Conservation (phyloP, 2,329 filamentous ascomycete genomes). For the Dendryphion nanum region DNA sequence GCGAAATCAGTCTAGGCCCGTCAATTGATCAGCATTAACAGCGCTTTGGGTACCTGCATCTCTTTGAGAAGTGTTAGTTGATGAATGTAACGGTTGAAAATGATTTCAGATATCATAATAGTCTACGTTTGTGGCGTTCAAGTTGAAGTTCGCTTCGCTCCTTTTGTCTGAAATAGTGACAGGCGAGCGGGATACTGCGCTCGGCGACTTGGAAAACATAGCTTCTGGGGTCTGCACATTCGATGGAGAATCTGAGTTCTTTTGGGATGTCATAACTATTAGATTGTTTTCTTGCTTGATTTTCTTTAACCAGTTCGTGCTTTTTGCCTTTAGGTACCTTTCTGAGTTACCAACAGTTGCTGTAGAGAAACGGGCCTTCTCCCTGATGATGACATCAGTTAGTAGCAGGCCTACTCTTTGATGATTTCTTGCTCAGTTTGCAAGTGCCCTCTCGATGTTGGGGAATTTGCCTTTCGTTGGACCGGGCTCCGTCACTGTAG, state of each 20-base stretch:
- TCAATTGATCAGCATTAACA: too few species aligned
- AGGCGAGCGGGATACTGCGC: conserved; percentile 66
- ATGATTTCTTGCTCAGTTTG: conserved; percentile 82
- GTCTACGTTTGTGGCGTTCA: conserved; percentile 55
- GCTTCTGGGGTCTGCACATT: conserved; percentile 62
- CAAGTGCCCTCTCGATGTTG: conserved; percentile 87
- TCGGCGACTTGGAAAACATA: conserved; percentile 72
- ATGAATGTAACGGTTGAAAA: conserved; percentile 65
- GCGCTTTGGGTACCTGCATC: too few species aligned
- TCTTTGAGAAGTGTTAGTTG: conserved; percentile 63
- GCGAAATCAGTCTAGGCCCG: too few species aligned
- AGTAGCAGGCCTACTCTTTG: conserved; percentile 72
- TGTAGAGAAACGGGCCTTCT: conserved; percentile 81
- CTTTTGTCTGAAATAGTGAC: conserved; percentile 61
- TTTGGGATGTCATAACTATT: conserved; percentile 53
- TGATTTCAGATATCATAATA: conserved; percentile 60
- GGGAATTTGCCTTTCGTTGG: conserved; percentile 83
- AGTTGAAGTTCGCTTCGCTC: conserved; percentile 66
- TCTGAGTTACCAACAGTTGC: conserved; percentile 70
- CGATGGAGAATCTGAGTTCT: conserved; percentile 65
- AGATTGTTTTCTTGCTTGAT: conserved; percentile 88
- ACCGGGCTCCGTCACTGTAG: too few species aligned
- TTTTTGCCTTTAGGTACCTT: conserved; percentile 68
- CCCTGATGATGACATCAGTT: conserved; percentile 76
- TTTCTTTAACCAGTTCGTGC: conserved; percentile 81